Evolutionary conservation across 1,139 yeast species (phyloP).

Genomic region (Kodamaea plutei): DNA sequence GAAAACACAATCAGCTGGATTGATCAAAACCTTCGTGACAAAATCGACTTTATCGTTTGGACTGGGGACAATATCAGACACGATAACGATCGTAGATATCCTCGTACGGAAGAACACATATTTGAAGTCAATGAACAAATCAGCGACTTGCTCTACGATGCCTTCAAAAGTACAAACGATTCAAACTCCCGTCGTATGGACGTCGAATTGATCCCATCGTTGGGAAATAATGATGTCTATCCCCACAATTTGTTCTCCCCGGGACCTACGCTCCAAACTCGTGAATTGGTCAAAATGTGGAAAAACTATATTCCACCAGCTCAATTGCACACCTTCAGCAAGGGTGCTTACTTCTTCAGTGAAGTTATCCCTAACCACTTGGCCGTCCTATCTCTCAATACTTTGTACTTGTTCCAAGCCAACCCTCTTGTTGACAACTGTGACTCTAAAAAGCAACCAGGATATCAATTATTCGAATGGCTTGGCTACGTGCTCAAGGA

Average conservation of each 20-base stretch:
- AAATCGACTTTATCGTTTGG: constrained; percentile 84
- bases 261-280: constrained; percentile 81
- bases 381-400: constrained; percentile 75
- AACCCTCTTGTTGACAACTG: constrained; percentile 84
- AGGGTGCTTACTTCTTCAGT: constrained; percentile 69
- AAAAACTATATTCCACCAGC: constrained; percentile 68
- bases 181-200: constrained; percentile 44
- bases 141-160: constrained; percentile 47
- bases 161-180: constrained; percentile 44
- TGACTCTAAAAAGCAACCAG: constrained; percentile 68
- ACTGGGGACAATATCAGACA: constrained; percentile 88
- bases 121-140: constrained; percentile 64
- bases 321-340: constrained; percentile 68
- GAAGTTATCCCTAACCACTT: constrained; percentile 76
- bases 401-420: constrained; percentile 67
- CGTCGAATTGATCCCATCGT: constrained; percentile 57
- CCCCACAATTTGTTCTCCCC: constrained; percentile 82
- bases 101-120: constrained; percentile 68
- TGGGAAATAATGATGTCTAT: constrained; percentile 85
- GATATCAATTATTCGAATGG: constrained; percentile 75
- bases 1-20: constrained; percentile 68
- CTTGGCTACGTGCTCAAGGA: constrained; percentile 70
- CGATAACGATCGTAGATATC: constrained; percentile 70
- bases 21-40: constrained; percentile 56
- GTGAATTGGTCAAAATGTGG: constrained; percentile 76